Conservation (phyloP, 257 asterid species). For the Rubia yunnanensis region DNA sequence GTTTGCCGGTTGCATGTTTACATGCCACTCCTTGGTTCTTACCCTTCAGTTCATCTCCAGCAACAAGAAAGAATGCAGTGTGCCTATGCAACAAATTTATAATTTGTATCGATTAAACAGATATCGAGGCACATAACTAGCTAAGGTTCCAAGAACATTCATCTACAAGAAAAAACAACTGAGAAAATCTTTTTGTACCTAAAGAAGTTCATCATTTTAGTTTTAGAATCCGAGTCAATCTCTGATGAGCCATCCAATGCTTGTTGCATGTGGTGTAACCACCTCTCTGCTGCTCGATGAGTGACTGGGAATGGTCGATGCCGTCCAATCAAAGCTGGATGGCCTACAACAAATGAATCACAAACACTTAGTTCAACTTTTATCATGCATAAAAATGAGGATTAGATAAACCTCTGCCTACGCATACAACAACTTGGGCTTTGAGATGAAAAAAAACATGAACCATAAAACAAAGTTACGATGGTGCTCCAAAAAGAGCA, state of each 20-base stretch:
- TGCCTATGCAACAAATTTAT: slow-evolving; percentile 38
- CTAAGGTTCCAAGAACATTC: background rate
- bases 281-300: slow-evolving; percentile 86
- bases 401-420: too few relatives aligned
- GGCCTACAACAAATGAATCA: slow-evolving; percentile 42
- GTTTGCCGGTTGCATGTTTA: slow-evolving; percentile 51
- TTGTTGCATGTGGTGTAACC: slow-evolving; percentile 92
- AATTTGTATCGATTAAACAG: background rate
- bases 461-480: background rate
- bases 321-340: slow-evolving; percentile 92
- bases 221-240: slow-evolving; percentile 69
- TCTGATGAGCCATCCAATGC: slow-evolving; percentile 56
- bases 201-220: slow-evolving; percentile 72
- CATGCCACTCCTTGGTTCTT: slow-evolving; percentile 42
- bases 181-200: slow-evolving; percentile 35
- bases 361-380: background rate
- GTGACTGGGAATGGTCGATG: slow-evolving; percentile 94
- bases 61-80: slow-evolving; percentile 92
- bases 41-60: slow-evolving; percentile 76
- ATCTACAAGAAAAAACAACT: background rate
- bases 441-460: background rate
- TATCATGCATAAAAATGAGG: background rate
- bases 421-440: background rate
- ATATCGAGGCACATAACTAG: background rate
- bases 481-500: background rate